phyloP scores from a whole-genome alignment of 73 alveolate species.

The Effrenium voratum region DNA sequence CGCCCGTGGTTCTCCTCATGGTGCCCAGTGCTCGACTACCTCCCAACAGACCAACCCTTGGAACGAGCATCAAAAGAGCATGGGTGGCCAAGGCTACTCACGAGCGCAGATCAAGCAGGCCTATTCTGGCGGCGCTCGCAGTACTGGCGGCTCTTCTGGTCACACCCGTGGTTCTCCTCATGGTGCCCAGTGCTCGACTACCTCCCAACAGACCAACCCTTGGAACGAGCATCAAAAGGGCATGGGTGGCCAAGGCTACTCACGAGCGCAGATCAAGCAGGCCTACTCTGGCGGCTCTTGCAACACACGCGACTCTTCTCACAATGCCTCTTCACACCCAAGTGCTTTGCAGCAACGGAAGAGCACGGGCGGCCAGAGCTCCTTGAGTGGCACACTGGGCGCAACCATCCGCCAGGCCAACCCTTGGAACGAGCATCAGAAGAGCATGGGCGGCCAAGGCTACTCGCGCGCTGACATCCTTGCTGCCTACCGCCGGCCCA shows the following conservation, averaged over 20 bases:
- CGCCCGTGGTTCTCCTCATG: too few relatives aligned
- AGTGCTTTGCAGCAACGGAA: too few relatives aligned
- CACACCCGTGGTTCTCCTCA: background rate
- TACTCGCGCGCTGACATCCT: background rate
- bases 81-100: background rate
- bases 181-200: background rate
- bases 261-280: background rate
- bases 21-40: too few relatives aligned
- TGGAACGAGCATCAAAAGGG: background rate
- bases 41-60: too few relatives aligned
- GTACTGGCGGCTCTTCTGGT: background rate
- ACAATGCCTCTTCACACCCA: too few relatives aligned
- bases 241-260: background rate
- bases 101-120: background rate
- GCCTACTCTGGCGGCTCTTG: background rate
- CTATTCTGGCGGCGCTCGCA: background rate
- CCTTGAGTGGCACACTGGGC: background rate
- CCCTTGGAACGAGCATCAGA: background rate
- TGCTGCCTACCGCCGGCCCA: background rate
- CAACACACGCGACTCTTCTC: too few relatives aligned
- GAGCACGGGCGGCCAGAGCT: too few relatives aligned
- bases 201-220: background rate
- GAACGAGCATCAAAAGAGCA: background rate
- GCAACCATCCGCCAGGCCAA: background rate
- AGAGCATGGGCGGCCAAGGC: background rate